phyloP scores from a whole-genome alignment of 352 stramenopile genomes.

The Globisporangium emineosum region DNA sequence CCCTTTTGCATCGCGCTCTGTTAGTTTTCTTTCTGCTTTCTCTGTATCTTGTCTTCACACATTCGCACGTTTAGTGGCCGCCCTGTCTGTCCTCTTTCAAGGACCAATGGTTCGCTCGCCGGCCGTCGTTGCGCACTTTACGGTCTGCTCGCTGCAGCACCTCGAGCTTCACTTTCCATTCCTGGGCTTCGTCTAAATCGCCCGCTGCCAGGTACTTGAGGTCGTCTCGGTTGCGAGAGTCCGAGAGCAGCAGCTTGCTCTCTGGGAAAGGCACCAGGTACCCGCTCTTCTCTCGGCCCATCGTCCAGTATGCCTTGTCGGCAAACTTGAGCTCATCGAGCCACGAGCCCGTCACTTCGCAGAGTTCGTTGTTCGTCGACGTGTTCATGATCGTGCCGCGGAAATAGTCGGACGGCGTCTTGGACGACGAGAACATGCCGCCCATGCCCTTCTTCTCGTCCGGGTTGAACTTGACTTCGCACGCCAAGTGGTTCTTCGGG shows the following conservation, averaged over 20 bases:
- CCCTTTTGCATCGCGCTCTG: not conserved
- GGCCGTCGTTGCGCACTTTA: slow-evolving; percentile 69
- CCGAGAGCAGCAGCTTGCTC: slow-evolving; percentile 60
- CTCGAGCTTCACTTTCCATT: slow-evolving; percentile 84
- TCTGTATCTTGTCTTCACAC: not conserved
- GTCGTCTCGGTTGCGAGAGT: slow-evolving; percentile 74
- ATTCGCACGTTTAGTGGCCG: slow-evolving; percentile 11
- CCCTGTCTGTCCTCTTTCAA: slow-evolving; percentile 36
- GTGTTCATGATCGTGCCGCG: slow-evolving; percentile 70
- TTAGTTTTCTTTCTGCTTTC: not conserved
- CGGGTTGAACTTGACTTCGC: slow-evolving; percentile 78
- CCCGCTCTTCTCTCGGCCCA: slow-evolving; percentile 55
- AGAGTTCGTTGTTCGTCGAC: slow-evolving; percentile 55
- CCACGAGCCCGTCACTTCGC: slow-evolving; percentile 74
- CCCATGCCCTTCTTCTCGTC: slow-evolving; percentile 87
- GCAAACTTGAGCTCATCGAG: slow-evolving; percentile 71
- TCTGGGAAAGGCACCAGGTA: slow-evolving; percentile 56
- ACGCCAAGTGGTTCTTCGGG: slow-evolving; percentile 63
- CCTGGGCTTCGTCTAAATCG: slow-evolving; percentile 76
- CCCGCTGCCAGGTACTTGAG: slow-evolving; percentile 58
- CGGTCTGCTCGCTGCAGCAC: slow-evolving; percentile 77
- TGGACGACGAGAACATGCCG: slow-evolving; percentile 75
- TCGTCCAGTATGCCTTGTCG: slow-evolving; percentile 71
- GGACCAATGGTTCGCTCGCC: slow-evolving; percentile 76
- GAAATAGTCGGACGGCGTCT: slow-evolving; percentile 74